phyloP scores from a whole-genome alignment of 1,139 yeast genomes.

The Groenewaldozyma sp. region DNA sequence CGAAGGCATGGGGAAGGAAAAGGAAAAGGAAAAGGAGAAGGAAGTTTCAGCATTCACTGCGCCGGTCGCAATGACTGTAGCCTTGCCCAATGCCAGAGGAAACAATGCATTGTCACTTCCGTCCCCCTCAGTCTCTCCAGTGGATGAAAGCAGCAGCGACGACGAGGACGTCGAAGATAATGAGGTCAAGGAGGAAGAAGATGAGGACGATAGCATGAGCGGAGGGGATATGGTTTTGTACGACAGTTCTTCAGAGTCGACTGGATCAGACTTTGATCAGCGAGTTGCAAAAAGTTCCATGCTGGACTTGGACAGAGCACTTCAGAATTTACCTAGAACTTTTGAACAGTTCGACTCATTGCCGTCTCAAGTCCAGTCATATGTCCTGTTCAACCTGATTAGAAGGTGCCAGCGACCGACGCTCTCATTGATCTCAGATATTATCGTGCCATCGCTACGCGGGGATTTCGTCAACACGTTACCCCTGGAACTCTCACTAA shows the following conservation, averaged over 20 bases:
- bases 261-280: not conserved
- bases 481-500: constrained; percentile 69
- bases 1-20: not conserved
- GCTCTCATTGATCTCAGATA: constrained; percentile 55
- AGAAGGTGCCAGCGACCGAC: constrained; percentile 58
- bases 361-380: constrained; percentile 28
- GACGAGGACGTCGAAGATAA: constrained; percentile 6
- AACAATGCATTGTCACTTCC: not conserved
- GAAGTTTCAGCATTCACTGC: too few species aligned
- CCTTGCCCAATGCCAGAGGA: too few species aligned
- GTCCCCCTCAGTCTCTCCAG: constrained; percentile 1
- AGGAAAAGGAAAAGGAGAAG: not conserved
- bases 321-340: constrained; percentile 19
- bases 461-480: constrained; percentile 63
- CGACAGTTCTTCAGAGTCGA: constrained; percentile 1
- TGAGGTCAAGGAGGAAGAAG: not conserved
- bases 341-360: constrained; percentile 27
- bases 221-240: constrained; percentile 4
- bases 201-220: not conserved
- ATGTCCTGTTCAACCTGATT: constrained; percentile 49
- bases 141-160: constrained; percentile 8
- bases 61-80: too few species aligned
- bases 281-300: not conserved
- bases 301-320: constrained; percentile 11
- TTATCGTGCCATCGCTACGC: constrained; percentile 51